These are phyloP conservation scores for Trichophyton benhamiae DNA, from an alignment of 2,329 filamentous ascomycete genomes.

Conservation along the genomic window DNA sequence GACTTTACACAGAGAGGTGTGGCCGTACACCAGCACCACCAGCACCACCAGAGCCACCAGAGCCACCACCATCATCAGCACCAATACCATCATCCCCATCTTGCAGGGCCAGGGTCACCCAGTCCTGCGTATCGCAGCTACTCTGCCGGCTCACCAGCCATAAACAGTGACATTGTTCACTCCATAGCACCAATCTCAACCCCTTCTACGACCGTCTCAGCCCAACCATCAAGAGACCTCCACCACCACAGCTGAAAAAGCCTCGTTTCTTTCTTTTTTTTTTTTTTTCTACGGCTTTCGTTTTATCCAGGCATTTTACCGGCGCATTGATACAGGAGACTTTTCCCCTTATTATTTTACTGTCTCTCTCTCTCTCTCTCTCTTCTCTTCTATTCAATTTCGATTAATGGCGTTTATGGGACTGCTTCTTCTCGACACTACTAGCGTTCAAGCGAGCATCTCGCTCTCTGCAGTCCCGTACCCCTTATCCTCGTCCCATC, in stretches of 20 bases:
- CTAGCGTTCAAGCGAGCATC: neutral
- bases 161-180: neutral
- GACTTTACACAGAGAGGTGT: constrained; percentile 8
- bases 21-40: neutral
- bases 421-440: neutral
- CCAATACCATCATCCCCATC: neutral
- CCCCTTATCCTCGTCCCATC: neutral
- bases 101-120: neutral
- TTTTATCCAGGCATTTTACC: neutral
- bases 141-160: neutral
- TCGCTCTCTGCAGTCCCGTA: neutral
- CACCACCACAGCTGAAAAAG: neutral
- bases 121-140: neutral
- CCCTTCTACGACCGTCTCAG: neutral
- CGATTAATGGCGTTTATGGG: neutral
- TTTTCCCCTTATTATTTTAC: neutral
- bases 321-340: neutral
- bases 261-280: neutral
- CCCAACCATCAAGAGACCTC: constrained; percentile 1
- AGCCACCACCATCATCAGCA: neutral
- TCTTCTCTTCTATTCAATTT: neutral
- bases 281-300: neutral
- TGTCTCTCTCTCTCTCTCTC: neutral
- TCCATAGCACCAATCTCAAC: neutral
- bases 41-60: neutral